phyloP scores from a whole-genome alignment of 2,329 filamentous ascomycete genomes.

The Ophiosphaerella herpotricha region DNA sequence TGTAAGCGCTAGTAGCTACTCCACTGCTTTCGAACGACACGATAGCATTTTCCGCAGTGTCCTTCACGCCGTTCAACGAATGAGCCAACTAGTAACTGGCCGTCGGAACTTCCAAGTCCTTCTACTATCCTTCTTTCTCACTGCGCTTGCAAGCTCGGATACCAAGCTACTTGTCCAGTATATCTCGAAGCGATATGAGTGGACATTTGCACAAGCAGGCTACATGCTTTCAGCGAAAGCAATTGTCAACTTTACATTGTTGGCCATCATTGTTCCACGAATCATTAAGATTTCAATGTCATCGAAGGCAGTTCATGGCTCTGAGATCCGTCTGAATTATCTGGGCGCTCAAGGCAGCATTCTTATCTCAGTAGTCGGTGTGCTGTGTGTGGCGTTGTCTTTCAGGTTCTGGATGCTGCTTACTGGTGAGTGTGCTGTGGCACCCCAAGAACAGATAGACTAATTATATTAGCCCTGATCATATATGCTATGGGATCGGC shows the following conservation, averaged over 20 bases:
- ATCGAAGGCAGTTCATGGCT: slow-evolving; percentile 24
- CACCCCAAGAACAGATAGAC: background rate
- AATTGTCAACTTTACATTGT: slow-evolving; percentile 41
- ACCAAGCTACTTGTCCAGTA: slow-evolving; percentile 46
- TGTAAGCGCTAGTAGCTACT: slow-evolving; percentile 15
- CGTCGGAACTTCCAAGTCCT: slow-evolving; percentile 43
- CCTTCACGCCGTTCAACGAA: slow-evolving; percentile 16
- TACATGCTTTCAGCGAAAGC: slow-evolving; percentile 47
- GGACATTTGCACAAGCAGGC: slow-evolving; percentile 45
- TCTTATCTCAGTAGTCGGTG: slow-evolving; percentile 39
- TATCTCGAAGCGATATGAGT: slow-evolving; percentile 46
- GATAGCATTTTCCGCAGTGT: slow-evolving; percentile 17
- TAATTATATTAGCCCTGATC: slow-evolving; percentile 33
- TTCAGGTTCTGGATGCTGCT: slow-evolving; percentile 40
- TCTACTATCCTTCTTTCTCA: slow-evolving; percentile 40
- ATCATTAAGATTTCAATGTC: slow-evolving; percentile 37
- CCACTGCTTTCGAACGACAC: slow-evolving; percentile 32
- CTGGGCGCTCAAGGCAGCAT: slow-evolving; percentile 39
- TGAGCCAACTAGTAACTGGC: slow-evolving; percentile 24
- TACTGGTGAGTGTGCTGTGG: slow-evolving; percentile 18
- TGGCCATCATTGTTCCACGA: slow-evolving; percentile 39
- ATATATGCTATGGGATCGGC: slow-evolving; percentile 46
- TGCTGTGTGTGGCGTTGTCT: slow-evolving; percentile 39
- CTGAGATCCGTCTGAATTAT: slow-evolving; percentile 37
- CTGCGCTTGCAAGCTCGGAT: slow-evolving; percentile 45